Percentiles rank a stretch among this genome's conserved stretches.
These are phyloP conservation scores for Talaromyces rugulosus DNA, from an alignment of 2,329 filamentous ascomycete species.

Conservation along the genomic window DNA sequence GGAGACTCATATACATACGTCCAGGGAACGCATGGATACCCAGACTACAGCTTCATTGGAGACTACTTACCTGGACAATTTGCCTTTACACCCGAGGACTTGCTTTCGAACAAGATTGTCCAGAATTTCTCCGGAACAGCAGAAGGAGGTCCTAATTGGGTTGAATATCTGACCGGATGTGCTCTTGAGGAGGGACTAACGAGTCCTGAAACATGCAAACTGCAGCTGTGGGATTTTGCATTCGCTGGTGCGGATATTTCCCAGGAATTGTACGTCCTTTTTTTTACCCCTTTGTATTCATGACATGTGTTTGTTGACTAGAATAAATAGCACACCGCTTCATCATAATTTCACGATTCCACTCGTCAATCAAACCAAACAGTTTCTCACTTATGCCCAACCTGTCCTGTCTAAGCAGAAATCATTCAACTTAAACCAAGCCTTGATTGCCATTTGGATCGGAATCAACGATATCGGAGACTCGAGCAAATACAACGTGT, in stretches of 20 bases:
- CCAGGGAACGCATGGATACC: conserved; percentile 49
- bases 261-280: conserved; percentile 30
- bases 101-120: conserved; percentile 45
- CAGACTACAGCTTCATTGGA: conserved; percentile 54
- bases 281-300: not conserved
- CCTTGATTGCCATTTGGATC: conserved; percentile 52
- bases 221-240: conserved; percentile 54
- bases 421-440: conserved; percentile 23
- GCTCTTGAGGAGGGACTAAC: conserved; percentile 43
- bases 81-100: conserved; percentile 43
- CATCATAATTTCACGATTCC: conserved; percentile 51
- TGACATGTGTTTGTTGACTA: not conserved
- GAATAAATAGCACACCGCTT: conserved; percentile 36
- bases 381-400: conserved; percentile 46
- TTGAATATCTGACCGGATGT: conserved; percentile 51
- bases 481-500: conserved; percentile 36
- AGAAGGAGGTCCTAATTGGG: conserved; percentile 53
- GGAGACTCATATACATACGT: conserved; percentile 43
- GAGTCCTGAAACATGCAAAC: conserved; percentile 41
- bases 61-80: conserved; percentile 41
- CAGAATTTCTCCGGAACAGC: conserved; percentile 51
- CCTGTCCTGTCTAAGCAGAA: conserved; percentile 33
- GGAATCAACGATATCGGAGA: conserved; percentile 56
- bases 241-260: conserved; percentile 52
- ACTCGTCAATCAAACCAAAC: conserved; percentile 48